phyloP scores from a whole-genome alignment of 169 alveolate species.

The Cryptosporidium andersoni region DNA sequence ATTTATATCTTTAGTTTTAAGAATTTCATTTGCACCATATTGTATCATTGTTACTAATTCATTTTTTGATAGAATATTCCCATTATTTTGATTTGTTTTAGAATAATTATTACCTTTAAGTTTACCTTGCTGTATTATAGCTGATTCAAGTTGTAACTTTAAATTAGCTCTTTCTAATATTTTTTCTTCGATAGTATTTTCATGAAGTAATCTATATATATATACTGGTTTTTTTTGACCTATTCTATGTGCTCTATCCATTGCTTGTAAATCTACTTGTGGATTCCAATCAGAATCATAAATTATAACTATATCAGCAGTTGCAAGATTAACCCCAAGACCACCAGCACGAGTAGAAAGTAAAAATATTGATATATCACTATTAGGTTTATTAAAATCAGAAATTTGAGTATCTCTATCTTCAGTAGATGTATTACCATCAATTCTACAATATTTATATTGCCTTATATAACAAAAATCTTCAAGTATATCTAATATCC shows the following conservation, averaged over 20 bases:
- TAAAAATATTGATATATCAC: constrained; percentile 90
- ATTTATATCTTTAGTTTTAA: constrained; percentile 79
- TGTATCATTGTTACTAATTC: constrained; percentile 87
- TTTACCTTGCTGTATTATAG: constrained; percentile 95
- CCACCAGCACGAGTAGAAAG: constrained; percentile 98
- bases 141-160: constrained; percentile 95
- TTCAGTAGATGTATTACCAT: constrained; percentile 95
- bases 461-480: constrained; percentile 93
- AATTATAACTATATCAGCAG: constrained; percentile 96
- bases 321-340: constrained; percentile 93
- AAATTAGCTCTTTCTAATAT: constrained; percentile 95
- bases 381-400: constrained; percentile 88
- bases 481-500: constrained; percentile 93
- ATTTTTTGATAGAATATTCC: constrained; percentile 78
- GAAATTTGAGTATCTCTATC: constrained; percentile 92
- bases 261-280: constrained; percentile 95
- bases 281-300: constrained; percentile 99
- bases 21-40: constrained; percentile 89
- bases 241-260: constrained; percentile 97
- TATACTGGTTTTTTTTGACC: constrained; percentile 96
- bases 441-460: constrained; percentile 93
- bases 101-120: constrained; percentile 71
- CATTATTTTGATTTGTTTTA: constrained; percentile 67
- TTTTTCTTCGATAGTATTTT: constrained; percentile 96
- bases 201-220: constrained; percentile 94